These are phyloP conservation scores for Thielaviopsis euricoi DNA, from an alignment of 2,329 filamentous ascomycete genomes.

Conservation along the genomic window DNA sequence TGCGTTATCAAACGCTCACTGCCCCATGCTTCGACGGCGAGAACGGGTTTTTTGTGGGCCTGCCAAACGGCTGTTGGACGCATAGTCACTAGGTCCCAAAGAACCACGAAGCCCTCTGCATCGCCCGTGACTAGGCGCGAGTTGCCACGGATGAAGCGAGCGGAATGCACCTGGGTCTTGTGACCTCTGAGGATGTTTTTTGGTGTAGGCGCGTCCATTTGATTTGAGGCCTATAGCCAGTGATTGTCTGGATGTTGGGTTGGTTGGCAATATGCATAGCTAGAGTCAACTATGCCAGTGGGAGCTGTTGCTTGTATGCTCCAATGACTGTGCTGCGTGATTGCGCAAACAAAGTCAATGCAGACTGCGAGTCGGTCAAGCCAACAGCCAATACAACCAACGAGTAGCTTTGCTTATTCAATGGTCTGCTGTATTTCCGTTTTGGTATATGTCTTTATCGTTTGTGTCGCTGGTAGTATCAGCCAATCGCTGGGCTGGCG, in stretches of 20 bases:
- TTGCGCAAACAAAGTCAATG: too few relatives aligned
- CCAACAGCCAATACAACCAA: too few relatives aligned
- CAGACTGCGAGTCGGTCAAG: too few relatives aligned
- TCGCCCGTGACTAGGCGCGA: slow-evolving; percentile 70
- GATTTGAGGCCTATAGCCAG: background rate
- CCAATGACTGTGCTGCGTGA: too few relatives aligned
- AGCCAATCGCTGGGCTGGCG: too few relatives aligned
- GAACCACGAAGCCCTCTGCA: slow-evolving; percentile 71
- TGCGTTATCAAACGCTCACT: slow-evolving; percentile 69
- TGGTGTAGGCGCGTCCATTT: slow-evolving; percentile 18
- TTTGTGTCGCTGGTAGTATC: too few relatives aligned
- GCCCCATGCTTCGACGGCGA: slow-evolving; percentile 59
- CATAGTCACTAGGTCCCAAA: slow-evolving; percentile 75
- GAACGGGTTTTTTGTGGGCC: slow-evolving; percentile 61
- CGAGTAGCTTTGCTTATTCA: too few relatives aligned
- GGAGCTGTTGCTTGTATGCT: too few relatives aligned
- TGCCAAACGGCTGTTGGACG: slow-evolving; percentile 72
- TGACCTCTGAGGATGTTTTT: slow-evolving; percentile 69
- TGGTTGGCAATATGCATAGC: background rate
- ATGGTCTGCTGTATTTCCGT: too few relatives aligned
- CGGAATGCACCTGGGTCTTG: slow-evolving; percentile 58
- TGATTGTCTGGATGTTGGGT: background rate
- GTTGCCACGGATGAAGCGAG: slow-evolving; percentile 58
- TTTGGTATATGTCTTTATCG: too few relatives aligned
- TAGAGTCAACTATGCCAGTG: too few relatives aligned